Evolutionary conservation across 2,329 filamentous ascomycete species (phyloP), one percentile per base, ranked within the genome.

Genomic region (Arthrobotrys sphaeroides): DNA sequence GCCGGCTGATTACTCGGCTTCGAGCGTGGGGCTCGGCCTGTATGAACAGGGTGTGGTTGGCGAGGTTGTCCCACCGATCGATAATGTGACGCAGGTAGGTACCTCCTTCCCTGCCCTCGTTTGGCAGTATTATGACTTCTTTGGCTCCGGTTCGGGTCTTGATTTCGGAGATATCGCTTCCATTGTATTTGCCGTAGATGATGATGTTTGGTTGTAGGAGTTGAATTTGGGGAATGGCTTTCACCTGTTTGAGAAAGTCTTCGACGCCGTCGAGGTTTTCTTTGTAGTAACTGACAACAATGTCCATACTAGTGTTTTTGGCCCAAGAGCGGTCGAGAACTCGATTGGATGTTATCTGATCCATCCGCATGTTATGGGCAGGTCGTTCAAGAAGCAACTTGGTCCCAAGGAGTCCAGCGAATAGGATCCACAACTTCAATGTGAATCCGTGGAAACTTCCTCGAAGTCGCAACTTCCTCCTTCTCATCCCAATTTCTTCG

Each of bases 71-170:
- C 83, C 83, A 86, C 43, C 80, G 70, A 12, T 77, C 79, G 2
- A 84, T 68, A 33, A 86, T 85, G 76, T 86, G 85, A 72, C 83
- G 79, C 2, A 86, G 82, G 78, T 84, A 86, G 2, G 84, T 84
- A 6, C 83, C 84, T 16, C 83, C 82, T 77, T 85, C 83, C 36
- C 85, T 82, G 20, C 85, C 85, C 31, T 82, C 73, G 62, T 86
- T 86, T 3, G 75, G 78, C 9, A 82, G 78, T 1, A 74, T 70
- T 20, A 77, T 77, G n/a, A 81, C 79, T 6, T 73, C 55, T 18
- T 74, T 26, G 13, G 77, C 77, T 10, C 65, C 74, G 3, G 36
- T 45, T 3, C 36, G 31, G 22, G 51, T 33, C 16, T 70, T 73
- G 7, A 78, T 65, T 10, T 66, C 20, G 1, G 28, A 65, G 42